Percentiles rank a stretch among this genome's conserved stretches.
phyloP scores from a whole-genome alignment of 495 filamentous ascomycete genomes.

The Cercophora sp. region DNA sequence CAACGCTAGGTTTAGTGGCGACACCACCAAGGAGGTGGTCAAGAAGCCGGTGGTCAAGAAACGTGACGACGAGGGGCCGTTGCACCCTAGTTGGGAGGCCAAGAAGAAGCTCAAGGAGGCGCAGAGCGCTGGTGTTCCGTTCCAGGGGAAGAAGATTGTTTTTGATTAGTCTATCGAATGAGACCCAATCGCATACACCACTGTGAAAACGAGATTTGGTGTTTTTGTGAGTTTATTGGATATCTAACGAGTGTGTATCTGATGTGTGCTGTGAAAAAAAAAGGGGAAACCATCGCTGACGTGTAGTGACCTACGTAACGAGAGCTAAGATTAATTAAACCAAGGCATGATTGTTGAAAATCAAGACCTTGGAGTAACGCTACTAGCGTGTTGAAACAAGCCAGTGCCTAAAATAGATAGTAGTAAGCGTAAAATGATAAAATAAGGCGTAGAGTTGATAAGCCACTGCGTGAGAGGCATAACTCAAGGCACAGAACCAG shows the following conservation, averaged over 20 bases:
- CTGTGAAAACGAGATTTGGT: no score
- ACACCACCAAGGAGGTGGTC: slow-evolving; percentile 9
- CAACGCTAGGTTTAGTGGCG: no score
- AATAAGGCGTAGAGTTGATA: not conserved
- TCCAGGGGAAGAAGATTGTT: slow-evolving; percentile 82
- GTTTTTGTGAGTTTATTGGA: no score
- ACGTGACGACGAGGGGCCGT: slow-evolving; percentile 56
- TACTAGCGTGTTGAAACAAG: no score
- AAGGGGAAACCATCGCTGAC: no score
- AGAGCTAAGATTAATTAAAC: no score
- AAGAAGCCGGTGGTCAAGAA: slow-evolving; percentile 25
- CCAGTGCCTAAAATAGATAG: not conserved
- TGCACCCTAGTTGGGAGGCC: slow-evolving; percentile 95
- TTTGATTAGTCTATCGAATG: slow-evolving; percentile 78
- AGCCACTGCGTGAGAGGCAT: not conserved
- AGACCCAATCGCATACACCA: no score
- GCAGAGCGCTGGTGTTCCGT: slow-evolving; percentile 53
- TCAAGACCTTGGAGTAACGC: no score
- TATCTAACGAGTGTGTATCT: no score
- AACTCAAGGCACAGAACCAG: not conserved
- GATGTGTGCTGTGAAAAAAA: no score
- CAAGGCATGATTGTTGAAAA: no score
- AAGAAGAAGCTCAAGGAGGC: slow-evolving; percentile 78
- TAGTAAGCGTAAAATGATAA: not conserved
- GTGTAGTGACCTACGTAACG: no score